Base-by-base conservation (phyloP, 768 basidiomycete species). In the Cantharellus anzutake region DNA sequence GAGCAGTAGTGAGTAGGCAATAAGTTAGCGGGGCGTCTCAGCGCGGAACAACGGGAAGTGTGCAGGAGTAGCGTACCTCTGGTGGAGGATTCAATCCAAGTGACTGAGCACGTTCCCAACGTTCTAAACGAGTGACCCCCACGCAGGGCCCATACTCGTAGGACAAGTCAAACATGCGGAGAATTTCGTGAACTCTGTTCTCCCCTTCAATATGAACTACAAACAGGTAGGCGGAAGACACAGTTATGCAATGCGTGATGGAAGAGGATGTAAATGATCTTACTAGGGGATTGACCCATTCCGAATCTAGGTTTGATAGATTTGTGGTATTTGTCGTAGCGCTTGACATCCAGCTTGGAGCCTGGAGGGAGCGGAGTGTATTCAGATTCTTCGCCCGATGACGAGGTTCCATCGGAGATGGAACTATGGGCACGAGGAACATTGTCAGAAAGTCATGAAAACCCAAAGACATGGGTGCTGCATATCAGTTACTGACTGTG, bases 31-130 rank as follows among this genome's bases (percentile, higher is more conserved):
- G 29, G 44, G 11, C 11, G 44, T 29, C 29, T 29, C 44, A 48
- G 44, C 11, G 29, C 11, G 11, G 44, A 48, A 29, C 11, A 29
- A 48, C 29, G 44, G 44, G 29, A 48, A 29, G 20, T 29, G 20
- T 29, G 20, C 20, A 29, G 20, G 20, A 29, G 20, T 29, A 11
- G 11, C 44, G 29, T 48, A 48, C 44, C 44, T 48, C 44, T 11
- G 44, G 29, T 37, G 73, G 73, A 2, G 74, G 74, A 34, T 71
- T 66, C 52, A 75, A 59, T 1, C 73, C 74, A 67, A 73, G 68
- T 59, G 67, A 68, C 60, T 71, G 60, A 0, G 74, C 74, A 16
- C 74, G 60, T 61, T 74, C 68, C 70, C 72, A 75, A 51, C 74
- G 50, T 57, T 72, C 69, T 42, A 74, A 63, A 11, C 73, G 64